Percentiles rank a stretch among this genome's conserved stretches.
phyloP scores from a whole-genome alignment of 75 land plant species.

The Pseudotsuga menziesii region DNA sequence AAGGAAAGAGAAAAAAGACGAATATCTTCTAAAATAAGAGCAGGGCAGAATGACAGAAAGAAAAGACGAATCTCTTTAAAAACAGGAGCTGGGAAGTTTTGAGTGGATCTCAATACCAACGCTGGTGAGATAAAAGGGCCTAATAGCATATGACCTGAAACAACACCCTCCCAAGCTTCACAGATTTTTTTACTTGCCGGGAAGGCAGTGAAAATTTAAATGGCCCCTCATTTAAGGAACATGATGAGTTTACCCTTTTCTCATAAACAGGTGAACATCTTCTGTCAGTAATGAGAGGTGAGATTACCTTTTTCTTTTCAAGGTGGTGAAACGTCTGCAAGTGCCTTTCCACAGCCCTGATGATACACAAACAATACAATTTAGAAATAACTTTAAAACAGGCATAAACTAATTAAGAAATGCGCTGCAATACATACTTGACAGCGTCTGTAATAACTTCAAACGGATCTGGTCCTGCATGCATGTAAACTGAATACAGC shows the following conservation, averaged over 20 bases:
- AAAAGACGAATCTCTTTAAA: too few species aligned
- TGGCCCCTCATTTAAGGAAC: too few species aligned
- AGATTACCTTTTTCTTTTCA: conserved; percentile 62
- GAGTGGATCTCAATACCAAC: too few species aligned
- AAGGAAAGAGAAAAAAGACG: too few species aligned
- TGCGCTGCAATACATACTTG: conserved; percentile 16
- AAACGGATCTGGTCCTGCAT: conserved; percentile 73
- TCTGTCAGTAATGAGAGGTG: background rate
- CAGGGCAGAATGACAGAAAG: too few species aligned
- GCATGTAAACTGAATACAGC: conserved; percentile 62
- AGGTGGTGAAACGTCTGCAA: conserved; percentile 62
- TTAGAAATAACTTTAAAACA: background rate
- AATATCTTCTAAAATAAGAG: too few species aligned
- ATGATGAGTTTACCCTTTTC: background rate
- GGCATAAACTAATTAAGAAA: background rate
- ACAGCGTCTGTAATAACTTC: conserved; percentile 81
- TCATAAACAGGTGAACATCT: background rate
- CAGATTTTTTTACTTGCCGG: too few species aligned
- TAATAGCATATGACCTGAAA: too few species aligned
- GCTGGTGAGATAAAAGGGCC: too few species aligned
- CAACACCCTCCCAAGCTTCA: too few species aligned
- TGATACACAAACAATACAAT: background rate
- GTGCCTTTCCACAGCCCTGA: conserved; percentile 69
- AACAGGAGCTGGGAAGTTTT: too few species aligned
- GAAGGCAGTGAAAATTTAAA: too few species aligned